Conservation (phyloP, 805 yeast genomes). For the Candida corydali region DNA sequence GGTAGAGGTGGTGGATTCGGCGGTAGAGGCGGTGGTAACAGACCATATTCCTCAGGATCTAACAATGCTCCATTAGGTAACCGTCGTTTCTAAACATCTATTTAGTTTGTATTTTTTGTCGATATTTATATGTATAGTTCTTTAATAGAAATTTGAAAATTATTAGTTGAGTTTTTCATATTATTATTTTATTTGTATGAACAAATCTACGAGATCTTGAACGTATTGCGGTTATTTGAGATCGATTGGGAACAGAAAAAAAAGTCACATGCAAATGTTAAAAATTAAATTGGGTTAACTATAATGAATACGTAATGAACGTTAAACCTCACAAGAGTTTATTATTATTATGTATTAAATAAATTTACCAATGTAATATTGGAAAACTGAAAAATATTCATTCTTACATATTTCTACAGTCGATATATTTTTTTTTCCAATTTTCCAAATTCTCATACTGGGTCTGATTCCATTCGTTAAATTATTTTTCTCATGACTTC, state of each 20-base stretch:
- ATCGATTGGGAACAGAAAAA: neutral
- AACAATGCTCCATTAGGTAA: constrained; percentile 45
- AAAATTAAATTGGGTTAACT: neutral
- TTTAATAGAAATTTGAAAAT: no score
- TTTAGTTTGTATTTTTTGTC: neutral
- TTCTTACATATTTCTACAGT: no score
- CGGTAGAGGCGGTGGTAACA: constrained; percentile 41
- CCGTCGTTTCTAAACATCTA: constrained; percentile 27
- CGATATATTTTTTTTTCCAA: neutral
- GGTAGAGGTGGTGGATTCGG: constrained; percentile 40
- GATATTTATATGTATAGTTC: neutral
- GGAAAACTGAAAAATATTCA: no score
- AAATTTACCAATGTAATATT: no score
- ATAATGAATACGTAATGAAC: no score
- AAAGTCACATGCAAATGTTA: constrained; percentile 2
- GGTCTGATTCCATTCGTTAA: no score
- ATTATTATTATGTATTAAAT: no score
- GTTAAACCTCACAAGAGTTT: no score
- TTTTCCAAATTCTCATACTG: neutral
- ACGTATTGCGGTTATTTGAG: neutral
- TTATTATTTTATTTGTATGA: no score
- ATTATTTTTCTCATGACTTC: constrained; percentile 1
- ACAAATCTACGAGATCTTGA: neutral
- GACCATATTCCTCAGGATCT: constrained; percentile 36
- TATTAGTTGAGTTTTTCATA: no score